phyloP scores from a whole-genome alignment of 441 rosid genomes.

The Biscutella auriculata region DNA sequence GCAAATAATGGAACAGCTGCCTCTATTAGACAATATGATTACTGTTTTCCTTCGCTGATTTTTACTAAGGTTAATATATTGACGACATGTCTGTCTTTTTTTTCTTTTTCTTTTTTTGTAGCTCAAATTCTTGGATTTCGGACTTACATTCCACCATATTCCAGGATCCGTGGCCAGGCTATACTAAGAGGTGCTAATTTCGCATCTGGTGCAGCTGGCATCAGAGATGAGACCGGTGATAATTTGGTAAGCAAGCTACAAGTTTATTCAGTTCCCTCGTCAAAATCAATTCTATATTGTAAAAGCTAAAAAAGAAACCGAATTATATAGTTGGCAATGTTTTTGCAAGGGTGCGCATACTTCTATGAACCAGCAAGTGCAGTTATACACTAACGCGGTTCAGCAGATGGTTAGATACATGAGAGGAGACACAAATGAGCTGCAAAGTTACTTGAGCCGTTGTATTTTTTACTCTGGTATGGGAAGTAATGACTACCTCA shows the following conservation, averaged over 20 bases:
- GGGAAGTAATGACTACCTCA: constrained; percentile 89
- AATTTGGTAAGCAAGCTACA: constrained; percentile 46
- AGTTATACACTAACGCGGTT: constrained; percentile 32
- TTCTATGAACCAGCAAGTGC: constrained; percentile 68
- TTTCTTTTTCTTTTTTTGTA: constrained; percentile 23
- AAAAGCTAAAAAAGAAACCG: background rate
- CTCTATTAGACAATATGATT: too few relatives aligned
- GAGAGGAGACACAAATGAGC: constrained; percentile 48
- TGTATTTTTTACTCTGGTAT: constrained; percentile 66
- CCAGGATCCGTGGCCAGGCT: constrained; percentile 46
- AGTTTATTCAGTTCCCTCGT: background rate
- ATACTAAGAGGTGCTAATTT: constrained; percentile 52
- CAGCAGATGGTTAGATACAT: constrained; percentile 43
- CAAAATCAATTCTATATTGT: background rate
- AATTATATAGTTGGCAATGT: background rate
- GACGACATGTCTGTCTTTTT: too few relatives aligned
- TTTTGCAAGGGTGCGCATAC: constrained; percentile 55
- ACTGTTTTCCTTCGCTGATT: too few relatives aligned
- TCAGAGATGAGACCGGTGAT: constrained; percentile 73
- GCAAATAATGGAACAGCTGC: too few relatives aligned
- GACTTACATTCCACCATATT: constrained; percentile 46
- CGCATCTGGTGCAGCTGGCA: constrained; percentile 90
- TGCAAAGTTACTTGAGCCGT: constrained; percentile 40
- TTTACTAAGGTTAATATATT: too few relatives aligned
- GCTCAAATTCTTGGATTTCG: constrained; percentile 74